Base-by-base conservation (phyloP, 208 protist species). In the Phytomonas sp. region DNA sequence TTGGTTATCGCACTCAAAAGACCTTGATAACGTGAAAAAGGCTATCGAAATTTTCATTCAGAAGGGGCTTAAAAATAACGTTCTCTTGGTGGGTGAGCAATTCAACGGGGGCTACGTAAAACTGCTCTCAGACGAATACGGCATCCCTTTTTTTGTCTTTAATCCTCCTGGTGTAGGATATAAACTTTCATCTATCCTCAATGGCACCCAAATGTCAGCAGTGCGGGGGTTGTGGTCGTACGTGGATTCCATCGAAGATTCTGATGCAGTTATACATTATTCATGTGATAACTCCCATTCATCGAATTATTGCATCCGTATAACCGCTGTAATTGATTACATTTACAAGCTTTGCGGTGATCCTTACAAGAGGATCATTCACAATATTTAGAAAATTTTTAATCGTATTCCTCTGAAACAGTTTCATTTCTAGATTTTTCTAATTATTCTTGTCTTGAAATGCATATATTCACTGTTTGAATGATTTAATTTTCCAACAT, bases 51-150 rank as follows among this genome's bases (percentile, higher is more conserved):
- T 31, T 1, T 73, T 95, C 2, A 79, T 89, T 52, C 49, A 75
- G 12, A 33, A 0, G 19, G 81, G 73, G 14, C 69, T 75, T 29
- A 36, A 3, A 12, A 63, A 63, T 10, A 63, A 63, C 19, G 82
- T 96, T 49, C 70, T 96, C 3, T 67, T 96, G 34, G 77, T 96
- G 4, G 91, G 91, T 26, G 87, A 96, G 73, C 81, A 86, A 69
- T 96, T 94, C 72, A 96, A 94, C 69, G 91, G 91, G 42, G 91
- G 91, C n/a, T 96, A 96, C 62, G 88, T 73, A 8, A 96, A 96
- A 70, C 67, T 79, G 29, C 79, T 96, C 6, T 77, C 83, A 2
- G 66, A 80, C 10, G 72, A 74, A 12, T 78, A 83, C 42, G 69
- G 72, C n/a, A 33, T 90, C 31, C 72, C 77, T 0, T 94, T 89